These are phyloP conservation scores for Gnetum montanum DNA, from an alignment of 75 land plant genomes.

Conservation along the genomic window DNA sequence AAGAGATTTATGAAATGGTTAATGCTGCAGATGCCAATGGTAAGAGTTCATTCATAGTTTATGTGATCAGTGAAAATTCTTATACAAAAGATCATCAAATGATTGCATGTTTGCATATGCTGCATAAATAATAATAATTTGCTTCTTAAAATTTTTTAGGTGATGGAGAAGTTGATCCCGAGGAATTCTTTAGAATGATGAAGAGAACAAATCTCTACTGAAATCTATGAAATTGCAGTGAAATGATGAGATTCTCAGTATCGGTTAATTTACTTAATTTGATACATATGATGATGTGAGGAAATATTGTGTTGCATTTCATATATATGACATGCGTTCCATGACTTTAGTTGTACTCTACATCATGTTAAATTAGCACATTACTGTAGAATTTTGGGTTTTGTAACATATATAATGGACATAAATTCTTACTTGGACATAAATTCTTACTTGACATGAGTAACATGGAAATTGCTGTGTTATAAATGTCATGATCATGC, in stretches of 20 bases:
- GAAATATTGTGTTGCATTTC: too few relatives aligned
- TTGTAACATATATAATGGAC: too few relatives aligned
- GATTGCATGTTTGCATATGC: not conserved
- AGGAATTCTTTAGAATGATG: conserved; percentile 91
- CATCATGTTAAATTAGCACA: too few relatives aligned
- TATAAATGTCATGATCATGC: too few relatives aligned
- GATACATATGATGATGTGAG: too few relatives aligned
- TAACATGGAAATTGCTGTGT: too few relatives aligned
- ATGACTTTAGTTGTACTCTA: too few relatives aligned
- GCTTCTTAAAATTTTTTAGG: conserved; percentile 17
- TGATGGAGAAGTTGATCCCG: conserved; percentile 80
- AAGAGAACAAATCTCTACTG: conserved; percentile 54
- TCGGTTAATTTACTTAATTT: too few relatives aligned
- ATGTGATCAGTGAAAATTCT: not conserved
- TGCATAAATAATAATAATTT: not conserved
- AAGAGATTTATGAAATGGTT: conserved; percentile 86
- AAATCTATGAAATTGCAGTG: not conserved
- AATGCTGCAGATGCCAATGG: conserved; percentile 85
- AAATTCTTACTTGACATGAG: too few relatives aligned
- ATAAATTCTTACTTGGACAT: too few relatives aligned
- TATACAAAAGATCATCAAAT: not conserved
- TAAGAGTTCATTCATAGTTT: conserved; percentile 18
- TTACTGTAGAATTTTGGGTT: not conserved
- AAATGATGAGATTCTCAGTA: too few relatives aligned
- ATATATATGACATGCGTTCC: too few relatives aligned